phyloP scores from a whole-genome alignment of 1,139 yeast genomes.

The Hemisphaericaspora xylanilytica region DNA sequence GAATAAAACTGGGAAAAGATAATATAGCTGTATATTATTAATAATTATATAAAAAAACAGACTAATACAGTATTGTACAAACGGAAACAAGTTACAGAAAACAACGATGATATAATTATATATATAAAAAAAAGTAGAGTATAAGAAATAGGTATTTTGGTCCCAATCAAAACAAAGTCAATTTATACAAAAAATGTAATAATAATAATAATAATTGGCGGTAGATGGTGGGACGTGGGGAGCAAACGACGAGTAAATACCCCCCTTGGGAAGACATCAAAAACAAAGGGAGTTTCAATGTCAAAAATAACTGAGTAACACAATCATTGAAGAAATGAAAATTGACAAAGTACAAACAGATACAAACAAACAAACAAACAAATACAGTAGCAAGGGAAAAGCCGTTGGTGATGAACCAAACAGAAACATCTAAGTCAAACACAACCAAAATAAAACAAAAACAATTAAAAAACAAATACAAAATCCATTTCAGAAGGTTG shows the following conservation, averaged over 20 bases:
- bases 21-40: not conserved
- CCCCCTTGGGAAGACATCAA: no score
- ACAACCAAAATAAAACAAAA: not conserved
- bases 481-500: not conserved
- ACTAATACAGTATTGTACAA: not conserved
- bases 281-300: not conserved
- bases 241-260: no score
- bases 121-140: not conserved
- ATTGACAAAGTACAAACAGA: no score
- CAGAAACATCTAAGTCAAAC: not conserved
- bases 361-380: conserved; percentile 3
- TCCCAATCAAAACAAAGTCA: not conserved
- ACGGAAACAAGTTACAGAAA: no score
- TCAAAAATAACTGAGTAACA: conserved; percentile 3
- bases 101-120: not conserved
- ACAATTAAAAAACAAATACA: not conserved
- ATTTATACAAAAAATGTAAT: no score
- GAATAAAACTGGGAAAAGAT: no score
- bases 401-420: not conserved
- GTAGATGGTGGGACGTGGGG: not conserved
- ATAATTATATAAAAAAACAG: not conserved
- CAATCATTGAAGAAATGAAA: conserved; percentile 7
- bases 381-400: conserved; percentile 1
- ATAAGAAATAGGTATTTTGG: no score
- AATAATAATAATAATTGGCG: no score